Evolutionary conservation across 805 yeast genomes (phyloP).

Genomic region (Metschnikowia gelsemii): DNA sequence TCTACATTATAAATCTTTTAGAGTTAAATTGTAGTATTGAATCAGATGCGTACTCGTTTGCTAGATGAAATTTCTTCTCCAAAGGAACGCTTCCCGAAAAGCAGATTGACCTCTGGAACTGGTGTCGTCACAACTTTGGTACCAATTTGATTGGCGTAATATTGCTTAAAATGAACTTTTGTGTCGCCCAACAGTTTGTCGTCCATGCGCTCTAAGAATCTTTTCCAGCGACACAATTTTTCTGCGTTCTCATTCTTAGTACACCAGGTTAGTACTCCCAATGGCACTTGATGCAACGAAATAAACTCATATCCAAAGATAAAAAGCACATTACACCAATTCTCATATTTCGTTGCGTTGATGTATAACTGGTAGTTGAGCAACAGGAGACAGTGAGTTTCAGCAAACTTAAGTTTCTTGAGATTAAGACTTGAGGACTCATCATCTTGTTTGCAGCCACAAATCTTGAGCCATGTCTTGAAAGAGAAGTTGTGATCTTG

Average conservation of each 20-base stretch:
- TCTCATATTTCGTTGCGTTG: slow-evolving; percentile 46
- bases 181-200: slow-evolving; percentile 9
- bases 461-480: slow-evolving; percentile 70
- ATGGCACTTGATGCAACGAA: slow-evolving; percentile 31
- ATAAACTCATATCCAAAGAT: slow-evolving; percentile 47
- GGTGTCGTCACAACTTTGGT: slow-evolving; percentile 19
- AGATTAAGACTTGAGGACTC: slow-evolving; percentile 36
- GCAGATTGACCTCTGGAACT: slow-evolving; percentile 14
- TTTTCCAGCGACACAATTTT: slow-evolving; percentile 20
- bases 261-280: slow-evolving; percentile 21
- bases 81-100: slow-evolving; percentile 18
- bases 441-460: slow-evolving; percentile 47
- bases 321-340: slow-evolving; percentile 44
- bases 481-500: slow-evolving; percentile 72
- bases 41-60: slow-evolving; percentile 15
- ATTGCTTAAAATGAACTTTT: slow-evolving; percentile 19
- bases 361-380: slow-evolving; percentile 60
- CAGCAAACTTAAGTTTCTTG: slow-evolving; percentile 50
- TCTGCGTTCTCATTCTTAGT: slow-evolving; percentile 10
- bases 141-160: slow-evolving; percentile 23
- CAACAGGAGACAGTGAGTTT: slow-evolving; percentile 49
- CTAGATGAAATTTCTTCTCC: slow-evolving; percentile 9
- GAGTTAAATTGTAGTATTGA: neutral
- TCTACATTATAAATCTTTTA: too few relatives aligned
- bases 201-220: slow-evolving; percentile 19